A percentile compares a stretch with the other conserved stretches of the same genome.
Conservation (phyloP, 208 protist species). For the Plasmodiophora brassicae region DNA sequence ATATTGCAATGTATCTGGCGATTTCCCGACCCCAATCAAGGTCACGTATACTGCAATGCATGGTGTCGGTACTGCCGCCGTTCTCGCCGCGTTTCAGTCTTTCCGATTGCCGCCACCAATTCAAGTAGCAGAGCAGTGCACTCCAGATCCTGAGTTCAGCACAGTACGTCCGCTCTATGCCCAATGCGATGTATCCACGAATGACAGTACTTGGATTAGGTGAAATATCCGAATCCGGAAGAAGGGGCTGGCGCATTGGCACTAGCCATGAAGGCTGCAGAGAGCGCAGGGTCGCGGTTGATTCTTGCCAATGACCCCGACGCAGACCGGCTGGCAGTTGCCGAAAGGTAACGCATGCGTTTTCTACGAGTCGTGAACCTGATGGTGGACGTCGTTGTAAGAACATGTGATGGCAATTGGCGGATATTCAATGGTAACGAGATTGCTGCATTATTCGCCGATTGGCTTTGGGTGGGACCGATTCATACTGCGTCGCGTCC, state of each 20-base stretch:
- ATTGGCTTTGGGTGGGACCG: slow-evolving; percentile 40
- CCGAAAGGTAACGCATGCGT: not conserved
- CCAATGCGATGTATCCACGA: not conserved
- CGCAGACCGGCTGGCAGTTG: slow-evolving; percentile 39
- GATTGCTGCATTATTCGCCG: slow-evolving; percentile 27
- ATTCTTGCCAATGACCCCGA: slow-evolving; percentile 45
- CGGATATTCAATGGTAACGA: slow-evolving; percentile 38
- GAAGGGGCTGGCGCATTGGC: slow-evolving; percentile 13
- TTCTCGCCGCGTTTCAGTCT: not conserved
- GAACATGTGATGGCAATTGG: not conserved
- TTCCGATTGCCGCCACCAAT: not conserved
- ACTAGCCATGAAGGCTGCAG: not conserved
- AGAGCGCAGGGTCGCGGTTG: not conserved
- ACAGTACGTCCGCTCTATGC: not conserved
- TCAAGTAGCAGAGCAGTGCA: slow-evolving; percentile 7
- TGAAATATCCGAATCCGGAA: slow-evolving; percentile 42
- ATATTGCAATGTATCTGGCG: not conserved
- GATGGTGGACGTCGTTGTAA: not conserved
- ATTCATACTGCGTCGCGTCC: too few relatives aligned
- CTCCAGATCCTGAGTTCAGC: slow-evolving; percentile 29
- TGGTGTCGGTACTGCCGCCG: not conserved
- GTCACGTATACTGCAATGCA: slow-evolving; percentile 29
- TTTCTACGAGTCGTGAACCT: not conserved
- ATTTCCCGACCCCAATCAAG: slow-evolving; percentile 1
- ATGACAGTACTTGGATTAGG: not conserved